Percentiles rank a stretch among this genome's conserved stretches.
Conservation (phyloP, 176 grass and related monocot genomes). For the Hsuehochloa calcarea region DNA sequence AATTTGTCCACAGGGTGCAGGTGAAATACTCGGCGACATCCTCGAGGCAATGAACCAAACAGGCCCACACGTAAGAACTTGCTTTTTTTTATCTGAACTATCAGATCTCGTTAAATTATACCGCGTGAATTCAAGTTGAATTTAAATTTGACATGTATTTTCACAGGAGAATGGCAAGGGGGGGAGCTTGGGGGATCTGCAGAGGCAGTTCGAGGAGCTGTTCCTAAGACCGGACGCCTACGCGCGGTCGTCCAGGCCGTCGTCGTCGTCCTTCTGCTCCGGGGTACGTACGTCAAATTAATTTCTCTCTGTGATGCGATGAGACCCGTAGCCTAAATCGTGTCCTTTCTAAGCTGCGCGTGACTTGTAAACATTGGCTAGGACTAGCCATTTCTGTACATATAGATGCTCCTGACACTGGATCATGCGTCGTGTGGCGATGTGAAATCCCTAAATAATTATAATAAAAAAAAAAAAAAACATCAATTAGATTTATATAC, state of each 20-base stretch:
- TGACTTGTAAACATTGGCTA: not conserved
- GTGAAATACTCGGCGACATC: conserved; percentile 60
- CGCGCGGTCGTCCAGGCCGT: not conserved
- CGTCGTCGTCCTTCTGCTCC: conserved; percentile 23
- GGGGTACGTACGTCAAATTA: conserved; percentile 4
- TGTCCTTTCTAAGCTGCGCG: not conserved
- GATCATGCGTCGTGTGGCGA: too few species aligned
- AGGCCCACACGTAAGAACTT: conserved; percentile 7
- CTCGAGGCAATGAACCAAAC: conserved; percentile 62
- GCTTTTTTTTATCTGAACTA: not conserved
- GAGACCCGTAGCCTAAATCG: too few species aligned
- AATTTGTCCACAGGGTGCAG: conserved; percentile 39
- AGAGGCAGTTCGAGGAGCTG: conserved; percentile 63
- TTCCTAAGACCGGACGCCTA: conserved; percentile 31
- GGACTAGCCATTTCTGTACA: not conserved
- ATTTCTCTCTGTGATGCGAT: too few species aligned
- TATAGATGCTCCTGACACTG: too few species aligned
- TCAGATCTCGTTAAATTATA: not conserved
- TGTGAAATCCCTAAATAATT: too few species aligned
- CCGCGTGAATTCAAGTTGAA: not conserved
- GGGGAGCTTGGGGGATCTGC: conserved; percentile 56
- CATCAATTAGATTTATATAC: too few species aligned
- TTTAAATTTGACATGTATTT: not conserved
- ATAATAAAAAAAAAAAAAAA: too few species aligned
- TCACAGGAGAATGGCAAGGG: conserved; percentile 25